A percentile compares a stretch with the other conserved stretches of the same genome.
phyloP scores from a whole-genome alignment of 345 rosid species.

The Eucalyptus erythrocorys region DNA sequence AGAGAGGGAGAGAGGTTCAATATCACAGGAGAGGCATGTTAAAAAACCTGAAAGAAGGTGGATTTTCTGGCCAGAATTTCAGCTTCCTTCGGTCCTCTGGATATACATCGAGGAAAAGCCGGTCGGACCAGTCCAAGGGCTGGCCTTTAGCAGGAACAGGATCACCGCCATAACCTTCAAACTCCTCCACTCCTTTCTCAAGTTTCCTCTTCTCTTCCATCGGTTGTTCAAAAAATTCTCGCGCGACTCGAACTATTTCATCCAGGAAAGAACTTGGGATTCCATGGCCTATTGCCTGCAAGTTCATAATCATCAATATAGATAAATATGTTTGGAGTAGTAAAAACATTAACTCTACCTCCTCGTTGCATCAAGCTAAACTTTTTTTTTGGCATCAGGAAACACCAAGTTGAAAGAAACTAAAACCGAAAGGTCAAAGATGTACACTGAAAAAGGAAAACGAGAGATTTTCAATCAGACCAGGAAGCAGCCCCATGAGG shows the following conservation, averaged over 20 bases:
- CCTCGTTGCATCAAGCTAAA: neutral
- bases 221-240: constrained; percentile 30
- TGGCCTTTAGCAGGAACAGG: constrained; percentile 31
- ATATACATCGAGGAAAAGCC: constrained; percentile 20
- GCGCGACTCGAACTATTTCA: constrained; percentile 4
- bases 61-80: constrained; percentile 36
- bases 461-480: neutral
- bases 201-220: constrained; percentile 35
- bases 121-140: constrained; percentile 41
- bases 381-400: neutral
- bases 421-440: neutral
- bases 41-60: constrained; percentile 28
- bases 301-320: neutral
- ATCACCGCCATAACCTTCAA: constrained; percentile 50
- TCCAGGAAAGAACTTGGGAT: constrained; percentile 23
- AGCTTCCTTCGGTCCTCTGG: constrained; percentile 17
- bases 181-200: constrained; percentile 21
- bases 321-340: neutral
- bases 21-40: neutral
- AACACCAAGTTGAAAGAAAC: neutral
- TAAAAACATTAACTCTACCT: neutral
- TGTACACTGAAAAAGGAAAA: neutral
- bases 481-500: constrained; percentile 49
- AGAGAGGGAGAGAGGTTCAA: neutral
- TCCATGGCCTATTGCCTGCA: constrained; percentile 44